Evolutionary conservation across 129 eudicot species (phyloP).

Genomic region (sunflower (Helianthus annuus)): HanXRQr2.0-SUNRISE NC_035438.2:41246349-41246848

Average conservation of each 20-base stretch:
- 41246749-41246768: no score
- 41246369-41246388: not conserved
- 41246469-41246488: not conserved
- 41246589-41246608: not conserved
- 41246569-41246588: not conserved
- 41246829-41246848: no score
- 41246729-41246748: no score
- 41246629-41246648: not conserved
- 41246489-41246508: not conserved
- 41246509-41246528: conserved; percentile 12
- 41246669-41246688: no score
- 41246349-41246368: conserved; percentile 15
- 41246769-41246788: no score
- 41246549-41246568: conserved; percentile 3
- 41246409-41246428: not conserved
- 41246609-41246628: not conserved
- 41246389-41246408: not conserved
- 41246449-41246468: conserved; percentile 6
- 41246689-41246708: no score
- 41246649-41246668: no score
- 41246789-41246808: no score
- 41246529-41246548: conserved; percentile 19
- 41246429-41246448: not conserved
- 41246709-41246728: no score
- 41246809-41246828: no score